phyloP scores from a whole-genome alignment of 768 basidiomycete genomes.

The Tylopilus subfusipes region DNA sequence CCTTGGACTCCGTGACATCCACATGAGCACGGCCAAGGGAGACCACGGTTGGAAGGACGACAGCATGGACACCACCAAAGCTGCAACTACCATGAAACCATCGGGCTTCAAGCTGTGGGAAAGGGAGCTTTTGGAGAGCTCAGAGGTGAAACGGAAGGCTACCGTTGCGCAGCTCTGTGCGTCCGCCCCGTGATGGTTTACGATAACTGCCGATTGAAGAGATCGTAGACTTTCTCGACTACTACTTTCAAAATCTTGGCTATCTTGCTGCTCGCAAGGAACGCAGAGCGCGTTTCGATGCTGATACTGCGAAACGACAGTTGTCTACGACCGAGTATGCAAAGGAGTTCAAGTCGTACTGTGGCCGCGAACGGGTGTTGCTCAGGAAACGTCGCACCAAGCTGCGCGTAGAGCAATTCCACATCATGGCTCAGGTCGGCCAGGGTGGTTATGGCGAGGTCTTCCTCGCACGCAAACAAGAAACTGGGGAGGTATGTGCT shows the following conservation, averaged over 20 bases:
- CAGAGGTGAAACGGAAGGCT: conserved; percentile 91
- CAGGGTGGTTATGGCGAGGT: conserved; percentile 99
- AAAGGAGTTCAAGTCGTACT: conserved; percentile 90
- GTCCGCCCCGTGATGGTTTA: conserved; percentile 26
- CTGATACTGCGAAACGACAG: conserved; percentile 70
- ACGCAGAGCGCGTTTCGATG: conserved; percentile 77
- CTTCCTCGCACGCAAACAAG: conserved; percentile 90
- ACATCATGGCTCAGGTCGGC: conserved; percentile 97
- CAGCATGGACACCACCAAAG: conserved; percentile 51
- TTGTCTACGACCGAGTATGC: conserved; percentile 52
- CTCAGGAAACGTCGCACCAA: conserved; percentile 92
- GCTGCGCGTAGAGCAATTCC: conserved; percentile 90
- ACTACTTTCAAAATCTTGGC: conserved; percentile 94
- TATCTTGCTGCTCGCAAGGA: conserved; percentile 86
- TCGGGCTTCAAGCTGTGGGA: conserved; percentile 73
- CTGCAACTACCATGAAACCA: conserved; percentile 49
- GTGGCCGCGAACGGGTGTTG: conserved; percentile 88
- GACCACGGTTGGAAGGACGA: conserved; percentile 49
- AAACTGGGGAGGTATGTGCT: conserved; percentile 95
- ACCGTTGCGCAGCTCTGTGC: conserved; percentile 95
- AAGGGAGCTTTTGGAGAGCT: conserved; percentile 72
- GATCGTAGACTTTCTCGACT: conserved; percentile 85
- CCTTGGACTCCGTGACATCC: conserved; percentile 45
- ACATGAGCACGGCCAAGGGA: conserved; percentile 64
- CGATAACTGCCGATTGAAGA: conserved; percentile 12